phyloP scores from a whole-genome alignment of 2,329 filamentous ascomycete genomes.

The Aureobasidium sp. region DNA sequence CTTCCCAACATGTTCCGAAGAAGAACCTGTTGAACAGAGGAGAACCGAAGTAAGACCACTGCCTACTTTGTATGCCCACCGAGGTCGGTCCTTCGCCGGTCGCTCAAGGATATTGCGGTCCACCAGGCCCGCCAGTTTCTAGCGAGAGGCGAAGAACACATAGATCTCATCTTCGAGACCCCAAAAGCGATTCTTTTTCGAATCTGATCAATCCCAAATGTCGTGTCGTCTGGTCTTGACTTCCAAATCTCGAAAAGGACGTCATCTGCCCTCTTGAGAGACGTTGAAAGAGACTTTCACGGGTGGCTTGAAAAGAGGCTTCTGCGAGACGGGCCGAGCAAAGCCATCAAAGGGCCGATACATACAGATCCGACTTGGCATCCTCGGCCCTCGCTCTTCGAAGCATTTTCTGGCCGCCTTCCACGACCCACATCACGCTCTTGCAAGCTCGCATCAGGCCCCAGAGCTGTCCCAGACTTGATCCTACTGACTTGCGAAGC shows the following conservation, averaged over 20 bases:
- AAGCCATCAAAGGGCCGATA: slow-evolving; percentile 14
- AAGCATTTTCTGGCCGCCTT: slow-evolving; percentile 12
- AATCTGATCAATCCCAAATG: neutral
- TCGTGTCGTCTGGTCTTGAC: neutral
- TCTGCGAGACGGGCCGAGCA: slow-evolving; percentile 12
- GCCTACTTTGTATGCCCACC: neutral
- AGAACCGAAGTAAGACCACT: slow-evolving; percentile 15
- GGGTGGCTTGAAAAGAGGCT: slow-evolving; percentile 8
- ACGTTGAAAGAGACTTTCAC: slow-evolving; percentile 13
- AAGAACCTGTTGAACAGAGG: slow-evolving; percentile 4
- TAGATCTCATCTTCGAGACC: neutral
- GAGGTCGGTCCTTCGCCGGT: slow-evolving; percentile 15
- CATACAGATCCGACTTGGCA: neutral
- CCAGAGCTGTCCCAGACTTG: slow-evolving; percentile 6
- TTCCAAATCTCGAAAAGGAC: neutral
- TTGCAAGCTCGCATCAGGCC: slow-evolving; percentile 4
- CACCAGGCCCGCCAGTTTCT: neutral
- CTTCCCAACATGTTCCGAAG: slow-evolving; percentile 6
- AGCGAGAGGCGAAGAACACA: neutral
- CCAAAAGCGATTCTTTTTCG: neutral
- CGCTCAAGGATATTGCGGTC: neutral
- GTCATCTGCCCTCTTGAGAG: neutral
- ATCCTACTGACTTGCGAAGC: slow-evolving; percentile 2
- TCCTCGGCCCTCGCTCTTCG: slow-evolving; percentile 4
- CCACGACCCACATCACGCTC: slow-evolving; percentile 5